These are phyloP conservation scores for Tetraselmis chui DNA, from an alignment of 139 green algal species.

Conservation along the genomic window DNA sequence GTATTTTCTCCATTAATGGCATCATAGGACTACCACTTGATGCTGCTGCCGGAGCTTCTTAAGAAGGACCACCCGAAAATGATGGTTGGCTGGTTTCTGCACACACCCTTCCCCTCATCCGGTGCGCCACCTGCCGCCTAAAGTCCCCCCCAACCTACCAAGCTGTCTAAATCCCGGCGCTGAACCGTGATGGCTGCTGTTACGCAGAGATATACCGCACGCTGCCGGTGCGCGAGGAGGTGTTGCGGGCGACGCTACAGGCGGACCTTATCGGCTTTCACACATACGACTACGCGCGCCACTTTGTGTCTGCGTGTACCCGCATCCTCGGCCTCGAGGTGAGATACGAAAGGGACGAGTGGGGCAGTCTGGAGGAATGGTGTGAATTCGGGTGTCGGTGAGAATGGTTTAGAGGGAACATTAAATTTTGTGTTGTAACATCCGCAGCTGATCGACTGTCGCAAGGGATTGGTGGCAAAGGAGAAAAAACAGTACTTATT, in stretches of 20 bases:
- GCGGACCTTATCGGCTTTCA: conserved; percentile 88
- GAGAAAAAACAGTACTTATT: no score
- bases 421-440: no score
- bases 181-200: no score
- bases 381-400: no score
- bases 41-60: conserved; percentile 85
- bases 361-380: no score
- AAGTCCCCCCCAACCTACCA: conserved; percentile 94
- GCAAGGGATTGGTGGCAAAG: no score
- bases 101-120: conserved; percentile 81
- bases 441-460: no score
- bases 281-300: conserved; percentile 91
- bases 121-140: conserved; percentile 5
- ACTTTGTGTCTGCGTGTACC: conserved; percentile 89
- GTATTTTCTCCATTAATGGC: no score
- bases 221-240: conserved; percentile 75
- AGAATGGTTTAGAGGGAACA: no score
- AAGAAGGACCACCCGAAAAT: conserved; percentile 72
- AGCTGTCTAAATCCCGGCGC: conserved; percentile 82
- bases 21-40: conserved; percentile 92
- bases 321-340: conserved; percentile 89
- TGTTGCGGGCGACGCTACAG: conserved; percentile 73
- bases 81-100: conserved; percentile 88
- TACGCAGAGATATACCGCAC: conserved; percentile 73
- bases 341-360: no score